Conservation (phyloP, 768 basidiomycete species). For the Cystofilobasidium ferigula region DNA sequence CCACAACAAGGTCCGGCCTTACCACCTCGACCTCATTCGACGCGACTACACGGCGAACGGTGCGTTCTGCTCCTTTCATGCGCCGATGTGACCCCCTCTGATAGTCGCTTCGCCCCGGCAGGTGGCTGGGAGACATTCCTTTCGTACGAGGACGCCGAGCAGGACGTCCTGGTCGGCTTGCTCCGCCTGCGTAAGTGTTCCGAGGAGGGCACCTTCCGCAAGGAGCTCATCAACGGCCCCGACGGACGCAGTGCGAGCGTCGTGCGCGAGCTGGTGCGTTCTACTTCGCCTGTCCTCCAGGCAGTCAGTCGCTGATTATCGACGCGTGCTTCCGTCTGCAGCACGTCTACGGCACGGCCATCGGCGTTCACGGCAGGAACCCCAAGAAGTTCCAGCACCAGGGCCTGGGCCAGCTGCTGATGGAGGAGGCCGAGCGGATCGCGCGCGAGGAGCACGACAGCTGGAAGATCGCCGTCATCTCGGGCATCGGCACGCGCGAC, state of each 20-base stretch:
- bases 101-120: background rate
- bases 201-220: constrained; percentile 90
- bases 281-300: too few relatives aligned
- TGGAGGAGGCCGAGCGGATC: constrained; percentile 99
- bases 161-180: constrained; percentile 88
- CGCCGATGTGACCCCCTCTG: too few relatives aligned
- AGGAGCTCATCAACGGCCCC: constrained; percentile 65
- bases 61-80: background rate
- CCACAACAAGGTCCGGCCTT: constrained; percentile 91
- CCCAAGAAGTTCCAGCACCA: constrained; percentile 96
- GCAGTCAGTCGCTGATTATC: too few relatives aligned
- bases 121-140: constrained; percentile 98
- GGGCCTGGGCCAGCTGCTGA: constrained; percentile 91
- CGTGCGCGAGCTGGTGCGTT: constrained; percentile 68
- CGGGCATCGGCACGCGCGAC: constrained; percentile 90
- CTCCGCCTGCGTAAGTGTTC: constrained; percentile 88
- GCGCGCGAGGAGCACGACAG: constrained; percentile 94
- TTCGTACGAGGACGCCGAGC: constrained; percentile 95
- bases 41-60: constrained; percentile 91
- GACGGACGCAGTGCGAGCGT: constrained; percentile 76
- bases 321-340: background rate
- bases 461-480: constrained; percentile 91
- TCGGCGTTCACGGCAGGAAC: constrained; percentile 91
- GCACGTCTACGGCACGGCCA: constrained; percentile 87
- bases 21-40: constrained; percentile 85